Evolutionary conservation across 345 rosid genomes (phyloP).

Genomic region (Camelina sativa): DNA sequence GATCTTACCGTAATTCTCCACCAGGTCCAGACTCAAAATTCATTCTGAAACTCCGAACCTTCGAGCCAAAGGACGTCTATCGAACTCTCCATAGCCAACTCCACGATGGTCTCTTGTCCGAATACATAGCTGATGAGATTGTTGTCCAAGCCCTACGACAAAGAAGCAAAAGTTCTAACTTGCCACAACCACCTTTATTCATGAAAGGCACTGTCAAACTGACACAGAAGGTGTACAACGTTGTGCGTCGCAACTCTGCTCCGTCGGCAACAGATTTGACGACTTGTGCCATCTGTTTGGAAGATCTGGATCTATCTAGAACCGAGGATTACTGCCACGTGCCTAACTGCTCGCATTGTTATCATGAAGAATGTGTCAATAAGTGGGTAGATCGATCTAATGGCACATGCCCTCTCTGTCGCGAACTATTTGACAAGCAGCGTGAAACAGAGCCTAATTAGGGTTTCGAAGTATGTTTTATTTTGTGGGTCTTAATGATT

Average conservation of each 20-base stretch:
- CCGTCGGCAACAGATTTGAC: neutral
- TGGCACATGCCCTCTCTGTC: conserved; percentile 23
- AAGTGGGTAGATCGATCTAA: neutral
- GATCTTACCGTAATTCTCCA: neutral
- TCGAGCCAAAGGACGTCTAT: neutral
- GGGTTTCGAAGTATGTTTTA: neutral
- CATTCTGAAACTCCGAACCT: neutral
- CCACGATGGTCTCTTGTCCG: conserved; percentile 26
- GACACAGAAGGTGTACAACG: neutral
- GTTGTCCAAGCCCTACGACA: neutral
- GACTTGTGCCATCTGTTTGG: conserved; percentile 46
- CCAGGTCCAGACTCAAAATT: neutral
- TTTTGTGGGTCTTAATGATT: neutral
- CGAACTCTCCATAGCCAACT: neutral
- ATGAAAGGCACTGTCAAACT: neutral
- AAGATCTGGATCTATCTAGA: neutral
- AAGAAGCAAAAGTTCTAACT: neutral
- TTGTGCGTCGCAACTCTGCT: neutral
- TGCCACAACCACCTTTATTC: neutral
- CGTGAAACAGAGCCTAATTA: neutral
- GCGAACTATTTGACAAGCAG: neutral
- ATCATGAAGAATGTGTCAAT: conserved; percentile 10
- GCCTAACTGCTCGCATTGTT: neutral
- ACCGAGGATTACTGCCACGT: neutral
- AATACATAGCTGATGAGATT: neutral